Evolutionary conservation across 1,284 basidiomycete genomes (phyloP).

Genomic region (Moesziomyces aphidis): DNA sequence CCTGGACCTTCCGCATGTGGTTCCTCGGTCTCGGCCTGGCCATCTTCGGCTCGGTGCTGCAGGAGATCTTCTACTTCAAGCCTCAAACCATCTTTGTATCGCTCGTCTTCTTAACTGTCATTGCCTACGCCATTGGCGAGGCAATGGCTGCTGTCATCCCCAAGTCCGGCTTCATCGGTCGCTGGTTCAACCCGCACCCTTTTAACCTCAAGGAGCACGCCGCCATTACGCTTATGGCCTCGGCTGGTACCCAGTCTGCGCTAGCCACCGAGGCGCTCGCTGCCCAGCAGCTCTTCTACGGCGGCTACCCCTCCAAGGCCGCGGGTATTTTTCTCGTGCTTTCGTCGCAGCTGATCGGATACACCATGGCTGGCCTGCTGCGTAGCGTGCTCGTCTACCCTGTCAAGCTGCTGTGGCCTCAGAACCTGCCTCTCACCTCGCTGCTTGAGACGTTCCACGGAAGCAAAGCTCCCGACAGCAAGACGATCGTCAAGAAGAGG

Average conservation of each 20-base stretch:
- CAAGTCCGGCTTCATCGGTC: constrained; percentile 10
- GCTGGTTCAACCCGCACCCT: constrained; percentile 24
- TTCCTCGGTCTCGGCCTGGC: constrained; percentile 28
- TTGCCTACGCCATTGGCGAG: constrained; percentile 25
- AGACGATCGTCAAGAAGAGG: constrained; percentile 71
- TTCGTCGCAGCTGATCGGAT: constrained; percentile 77
- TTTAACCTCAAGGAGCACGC: constrained; percentile 43
- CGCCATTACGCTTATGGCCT: constrained; percentile 32
- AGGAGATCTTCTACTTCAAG: constrained; percentile 41
- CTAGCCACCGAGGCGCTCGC: constrained; percentile 32
- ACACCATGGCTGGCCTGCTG: constrained; percentile 71
- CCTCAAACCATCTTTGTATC: constrained; percentile 24
- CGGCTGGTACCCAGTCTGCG: constrained; percentile 25
- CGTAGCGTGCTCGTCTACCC: constrained; percentile 39
- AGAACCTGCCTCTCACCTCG: constrained; percentile 53
- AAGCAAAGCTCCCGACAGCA: constrained; percentile 18
- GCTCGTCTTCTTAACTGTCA: constrained; percentile 31
- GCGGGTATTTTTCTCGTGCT: constrained; percentile 73
- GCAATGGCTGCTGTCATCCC: constrained; percentile 25
- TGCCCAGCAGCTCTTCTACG: constrained; percentile 43
- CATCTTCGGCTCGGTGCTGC: constrained; percentile 20
- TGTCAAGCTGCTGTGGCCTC: constrained; percentile 66
- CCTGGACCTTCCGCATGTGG: constrained; percentile 40
- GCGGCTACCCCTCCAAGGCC: constrained; percentile 27
- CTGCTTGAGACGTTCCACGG: constrained; percentile 60